Evolutionary conservation across 805 yeast species (phyloP).

Genomic region (Candida pseudofarinosa): DNA sequence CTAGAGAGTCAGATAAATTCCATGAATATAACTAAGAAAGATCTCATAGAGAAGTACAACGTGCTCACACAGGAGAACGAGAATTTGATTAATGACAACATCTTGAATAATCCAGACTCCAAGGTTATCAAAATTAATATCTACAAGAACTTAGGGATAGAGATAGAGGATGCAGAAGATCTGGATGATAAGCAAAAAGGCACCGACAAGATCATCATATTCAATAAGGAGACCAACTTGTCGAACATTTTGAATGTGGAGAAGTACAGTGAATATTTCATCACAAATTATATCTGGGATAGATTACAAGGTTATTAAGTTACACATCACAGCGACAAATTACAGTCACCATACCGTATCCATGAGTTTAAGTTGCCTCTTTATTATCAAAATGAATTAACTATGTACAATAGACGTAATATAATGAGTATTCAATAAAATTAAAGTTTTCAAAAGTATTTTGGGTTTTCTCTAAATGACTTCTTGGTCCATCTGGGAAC

Average conservation of each 20-base stretch:
- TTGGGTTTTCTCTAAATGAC: conserved; percentile 77
- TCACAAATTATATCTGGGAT: conserved; percentile 79
- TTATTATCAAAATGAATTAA: not conserved
- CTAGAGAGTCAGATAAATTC: conserved; percentile 40
- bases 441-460: conserved; percentile 44
- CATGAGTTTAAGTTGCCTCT: too few species aligned
- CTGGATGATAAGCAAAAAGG: conserved; percentile 15
- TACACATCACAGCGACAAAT: too few species aligned
- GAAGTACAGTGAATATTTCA: conserved; percentile 61
- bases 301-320: conserved; percentile 16
- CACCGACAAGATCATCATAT: conserved; percentile 41
- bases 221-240: conserved; percentile 43
- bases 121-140: conserved; percentile 53
- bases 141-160: conserved; percentile 57
- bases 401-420: not conserved
- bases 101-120: conserved; percentile 37
- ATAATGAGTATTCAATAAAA: not conserved
- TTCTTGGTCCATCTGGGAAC: conserved; percentile 91
- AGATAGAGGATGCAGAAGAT: conserved; percentile 31
- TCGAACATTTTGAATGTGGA: conserved; percentile 50
- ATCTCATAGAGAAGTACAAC: conserved; percentile 33
- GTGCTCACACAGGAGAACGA: conserved; percentile 28
- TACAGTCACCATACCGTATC: too few species aligned
- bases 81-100: conserved; percentile 27
- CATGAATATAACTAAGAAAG: conserved; percentile 29